Base-by-base conservation (phyloP, 768 basidiomycete genomes). In the Paxillus involutus region DNA sequence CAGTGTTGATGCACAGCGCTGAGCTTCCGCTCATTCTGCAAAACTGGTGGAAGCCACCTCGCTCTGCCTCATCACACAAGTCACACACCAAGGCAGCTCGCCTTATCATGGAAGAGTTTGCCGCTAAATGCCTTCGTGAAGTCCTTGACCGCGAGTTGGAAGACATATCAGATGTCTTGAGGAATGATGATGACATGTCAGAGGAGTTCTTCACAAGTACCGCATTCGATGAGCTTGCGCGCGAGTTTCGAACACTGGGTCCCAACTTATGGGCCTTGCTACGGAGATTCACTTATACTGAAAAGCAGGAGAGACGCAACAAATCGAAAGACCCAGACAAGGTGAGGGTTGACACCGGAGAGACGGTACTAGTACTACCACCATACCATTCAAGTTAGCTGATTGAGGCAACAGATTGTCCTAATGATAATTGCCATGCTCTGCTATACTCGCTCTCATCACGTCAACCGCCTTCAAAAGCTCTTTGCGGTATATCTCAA, bases 31-130 rank as follows among this genome's bases (percentile, higher is more conserved):
- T 51, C 13, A 67, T 67, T 36, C 39, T 67, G 11, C 26, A 51
- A 26, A 57, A 60, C 6, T 73, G 71, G 69, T 63, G 50, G 19
- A 60, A 51, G 33, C 71, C 70, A 10, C 69, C 69, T 21, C 44
- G 66, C 12, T 41, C 47, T 4, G 6, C 42, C 16, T 33, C 16
- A 10, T 52, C 56, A 9, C 56, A 55, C 0, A 59, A 62, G 30
- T 47, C 43, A n/a, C 50, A 63, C 14, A 44, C 68, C 41, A 48
- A 43, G 30, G 61, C 59, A 37, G 62, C 66, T 14, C 13, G 41
- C 17, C n/a, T 21, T 14, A 49, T 53, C 9, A 62, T 72, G 55
- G 50, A 59, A 8, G 30, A 49, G 1, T 74, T 72, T 58, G 60
- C 65, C 4, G 3, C 55, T 1, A 36, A 58, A 10, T 62, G 60